Conservation (phyloP, 1,139 yeast species). For the Debaryomycetaceae sp. region DNA sequence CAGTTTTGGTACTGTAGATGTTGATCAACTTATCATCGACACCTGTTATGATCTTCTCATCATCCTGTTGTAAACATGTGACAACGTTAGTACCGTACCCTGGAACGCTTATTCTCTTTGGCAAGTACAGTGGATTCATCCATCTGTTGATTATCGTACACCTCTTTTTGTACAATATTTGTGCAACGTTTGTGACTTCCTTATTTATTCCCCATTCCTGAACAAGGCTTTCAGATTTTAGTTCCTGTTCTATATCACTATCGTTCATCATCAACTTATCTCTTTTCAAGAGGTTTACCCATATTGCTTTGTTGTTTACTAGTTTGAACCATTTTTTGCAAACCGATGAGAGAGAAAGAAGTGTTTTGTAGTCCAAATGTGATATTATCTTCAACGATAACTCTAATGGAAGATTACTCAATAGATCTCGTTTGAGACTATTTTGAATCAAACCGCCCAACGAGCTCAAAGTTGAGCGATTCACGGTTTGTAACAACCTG, state of each 20-base stretch:
- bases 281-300: slow-evolving; percentile 53
- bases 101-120: slow-evolving; percentile 64
- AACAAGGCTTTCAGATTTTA: slow-evolving; percentile 25
- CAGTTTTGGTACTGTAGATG: slow-evolving; percentile 75
- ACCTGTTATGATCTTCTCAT: slow-evolving; percentile 86
- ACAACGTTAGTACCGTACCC: slow-evolving; percentile 79
- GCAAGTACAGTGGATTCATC: slow-evolving; percentile 74
- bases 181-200: slow-evolving; percentile 32
- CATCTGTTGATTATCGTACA: slow-evolving; percentile 68
- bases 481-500: slow-evolving; percentile 60
- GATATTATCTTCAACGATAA: slow-evolving; percentile 67
- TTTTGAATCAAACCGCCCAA: slow-evolving; percentile 56
- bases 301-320: slow-evolving; percentile 56
- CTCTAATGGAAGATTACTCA: slow-evolving; percentile 72
- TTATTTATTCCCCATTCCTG: slow-evolving; percentile 29
- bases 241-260: slow-evolving; percentile 32
- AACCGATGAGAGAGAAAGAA: slow-evolving; percentile 62
- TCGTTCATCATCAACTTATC: slow-evolving; percentile 50
- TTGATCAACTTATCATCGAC: slow-evolving; percentile 84
- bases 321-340: slow-evolving; percentile 67
- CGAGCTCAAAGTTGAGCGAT: slow-evolving; percentile 67
- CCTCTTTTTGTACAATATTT: slow-evolving; percentile 64
- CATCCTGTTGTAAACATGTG: slow-evolving; percentile 92
- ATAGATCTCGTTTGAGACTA: slow-evolving; percentile 69
- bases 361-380: slow-evolving; percentile 60